Base-by-base conservation (phyloP, 2,329 filamentous ascomycete species). In the Neonectria magnoliae region DNA sequence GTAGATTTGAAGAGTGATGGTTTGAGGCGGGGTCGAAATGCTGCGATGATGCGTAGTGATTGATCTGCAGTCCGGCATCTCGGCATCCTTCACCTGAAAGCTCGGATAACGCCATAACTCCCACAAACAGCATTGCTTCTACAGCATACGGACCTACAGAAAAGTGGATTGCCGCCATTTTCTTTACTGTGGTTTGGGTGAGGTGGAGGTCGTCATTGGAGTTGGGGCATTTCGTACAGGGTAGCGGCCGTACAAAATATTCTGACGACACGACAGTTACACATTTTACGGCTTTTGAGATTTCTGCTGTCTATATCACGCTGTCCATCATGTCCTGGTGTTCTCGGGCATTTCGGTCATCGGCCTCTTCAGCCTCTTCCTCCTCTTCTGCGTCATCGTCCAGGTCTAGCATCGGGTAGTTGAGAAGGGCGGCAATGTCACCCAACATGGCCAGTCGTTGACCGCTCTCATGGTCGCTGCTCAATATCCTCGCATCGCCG, bases 401-500 rank as follows among this genome's bases (percentile, higher is more conserved):
- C 48, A 97, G 82, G 70, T 97, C 94, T 18, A 88, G 81, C 41
- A 98, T 85, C 0, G 96, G 94, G 77, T 94, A 99, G 13, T 95
- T 98, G 68, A 98, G 81, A 29, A 98, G 91, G 1, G 94, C 94
- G 16, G 95, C 96, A 66, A 99, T 91, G 18, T 94, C 92, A 1
- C 96, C 94, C 65, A 98, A 78, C 13, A 90, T 91, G 70, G 94
- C 93, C 14, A 99, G 80, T 64, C 94, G 85, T 81, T 91, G 91
- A 1, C 96, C 96, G 77, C 94, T 98, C 82, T 98, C 95, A 78
- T 98, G 95, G 75, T 97, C 91, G 73, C 92, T 94, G 78, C 95
- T 98, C 29, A 98, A 81, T n/a, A 98, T 88, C 58, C 93, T 85
- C 1, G 93, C 93, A 69, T 98, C 94, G 1, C 95, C 96, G 5